Percentiles rank a stretch among this genome's conserved stretches.
These are phyloP conservation scores for Penicillium sp. DNA, from an alignment of 2,329 filamentous ascomycete species.

Conservation along the genomic window DNA sequence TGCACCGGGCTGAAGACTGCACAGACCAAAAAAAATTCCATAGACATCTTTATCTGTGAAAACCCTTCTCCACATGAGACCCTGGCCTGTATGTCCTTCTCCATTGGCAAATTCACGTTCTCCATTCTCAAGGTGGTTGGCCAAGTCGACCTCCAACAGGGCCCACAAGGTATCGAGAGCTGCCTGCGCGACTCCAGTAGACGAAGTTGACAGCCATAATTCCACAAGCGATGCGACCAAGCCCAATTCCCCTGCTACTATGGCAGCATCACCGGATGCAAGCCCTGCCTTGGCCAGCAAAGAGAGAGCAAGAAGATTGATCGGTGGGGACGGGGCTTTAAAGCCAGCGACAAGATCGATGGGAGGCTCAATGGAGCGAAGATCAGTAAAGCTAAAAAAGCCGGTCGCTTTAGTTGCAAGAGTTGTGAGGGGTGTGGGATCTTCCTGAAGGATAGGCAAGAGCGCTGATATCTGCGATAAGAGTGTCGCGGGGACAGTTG, in stretches of 20 bases:
- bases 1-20: slow-evolving; percentile 44
- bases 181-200: slow-evolving; percentile 56
- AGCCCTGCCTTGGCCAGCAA: slow-evolving; percentile 57
- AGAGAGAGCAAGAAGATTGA: slow-evolving; percentile 58
- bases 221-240: slow-evolving; percentile 56
- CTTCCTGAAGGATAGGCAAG: slow-evolving; percentile 56
- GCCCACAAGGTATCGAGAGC: slow-evolving; percentile 55
- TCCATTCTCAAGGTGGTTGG: slow-evolving; percentile 30
- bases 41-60: slow-evolving; percentile 63
- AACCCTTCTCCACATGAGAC: slow-evolving; percentile 61
- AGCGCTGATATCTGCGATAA: slow-evolving; percentile 51
- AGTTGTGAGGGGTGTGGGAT: slow-evolving; percentile 56
- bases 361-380: slow-evolving; percentile 49
- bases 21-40: slow-evolving; percentile 56
- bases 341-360: slow-evolving; percentile 59
- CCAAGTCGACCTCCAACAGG: slow-evolving; percentile 53
- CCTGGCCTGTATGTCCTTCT: slow-evolving; percentile 43
- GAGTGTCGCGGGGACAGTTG: slow-evolving; percentile 38
- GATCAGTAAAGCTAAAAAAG: slow-evolving; percentile 51
- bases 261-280: slow-evolving; percentile 55
- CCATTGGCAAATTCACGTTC: slow-evolving; percentile 20
- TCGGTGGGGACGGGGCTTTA: slow-evolving; percentile 49
- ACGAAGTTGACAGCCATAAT: slow-evolving; percentile 58
- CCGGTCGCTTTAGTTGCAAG: slow-evolving; percentile 53
- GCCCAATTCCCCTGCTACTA: slow-evolving; percentile 57